These are phyloP conservation scores for Neurospora discreta DNA, from an alignment of 495 filamentous ascomycete species.

Conservation along the genomic window DNA sequence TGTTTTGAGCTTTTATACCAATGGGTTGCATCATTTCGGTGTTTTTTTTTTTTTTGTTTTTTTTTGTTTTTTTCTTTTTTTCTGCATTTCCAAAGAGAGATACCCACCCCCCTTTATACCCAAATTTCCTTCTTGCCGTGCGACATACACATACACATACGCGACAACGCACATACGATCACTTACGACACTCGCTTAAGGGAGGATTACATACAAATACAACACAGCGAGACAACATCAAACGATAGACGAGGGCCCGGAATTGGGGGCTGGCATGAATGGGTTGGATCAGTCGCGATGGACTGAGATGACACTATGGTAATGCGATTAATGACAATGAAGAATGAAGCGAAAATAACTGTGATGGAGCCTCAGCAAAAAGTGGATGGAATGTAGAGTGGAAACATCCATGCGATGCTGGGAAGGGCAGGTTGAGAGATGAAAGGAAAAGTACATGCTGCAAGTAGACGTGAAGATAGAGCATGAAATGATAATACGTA, in stretches of 20 bases:
- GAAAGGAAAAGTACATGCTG: neutral
- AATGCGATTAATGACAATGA: neutral
- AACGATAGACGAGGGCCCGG: neutral
- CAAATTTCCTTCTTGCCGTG: neutral
- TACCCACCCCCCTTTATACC: neutral
- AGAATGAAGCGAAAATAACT: neutral
- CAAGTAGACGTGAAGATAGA: neutral
- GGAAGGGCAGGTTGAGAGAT: neutral
- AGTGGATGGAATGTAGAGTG: neutral
- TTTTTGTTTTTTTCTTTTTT: neutral
- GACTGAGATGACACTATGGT: neutral
- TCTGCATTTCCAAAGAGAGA: neutral
- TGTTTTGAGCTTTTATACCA: neutral
- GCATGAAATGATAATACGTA: neutral
- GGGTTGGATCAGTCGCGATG: neutral
- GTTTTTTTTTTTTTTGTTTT: neutral
- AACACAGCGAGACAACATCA: neutral
- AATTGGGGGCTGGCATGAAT: neutral
- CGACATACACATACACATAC: neutral
- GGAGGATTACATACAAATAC: neutral
- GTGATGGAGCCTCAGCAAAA: neutral
- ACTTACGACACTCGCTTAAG: neutral
- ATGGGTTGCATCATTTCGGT: neutral
- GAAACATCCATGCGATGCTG: neutral
- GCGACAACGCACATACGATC: neutral